Evolutionary conservation across 441 rosid genomes (phyloP), one percentile per base, ranked within the genome.

Genomic region (Pelargonium citronellum): DNA sequence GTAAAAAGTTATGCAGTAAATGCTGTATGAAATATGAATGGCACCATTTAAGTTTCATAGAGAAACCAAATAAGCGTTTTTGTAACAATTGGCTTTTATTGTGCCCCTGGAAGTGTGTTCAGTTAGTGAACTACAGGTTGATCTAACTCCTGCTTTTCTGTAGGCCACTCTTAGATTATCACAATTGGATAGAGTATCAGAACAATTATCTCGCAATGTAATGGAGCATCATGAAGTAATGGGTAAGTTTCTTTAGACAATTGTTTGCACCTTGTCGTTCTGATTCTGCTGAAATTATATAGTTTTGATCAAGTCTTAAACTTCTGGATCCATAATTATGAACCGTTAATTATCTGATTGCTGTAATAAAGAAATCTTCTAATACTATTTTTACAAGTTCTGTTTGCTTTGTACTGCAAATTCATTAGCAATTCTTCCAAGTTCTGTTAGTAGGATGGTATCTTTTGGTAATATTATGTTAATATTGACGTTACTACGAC

Each of bases 191-290:
- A 84, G 81, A 80, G 95, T 92, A 68, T 82, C 97, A 19, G 98
- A 95, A 77, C 80, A 37, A 49, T 78, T 95, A 68, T 95, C 97
- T 62, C 85, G 78, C 27, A 85, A 95, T 69, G 99, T 95, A 66
- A 90, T 92, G 96, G 92, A 91, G 82, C 97, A 95, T 88, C 92
- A 89, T 80, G 91, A 95, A 92, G 98, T 89, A 57, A 95, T 95
- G 99, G 99, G 99, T 95, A 79, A 79, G 90, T 79, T 71, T 24
- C 16, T 27, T 73, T 61, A 69, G 19, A 19, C 22, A 64, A 69
- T 65, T 71, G 16, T 75, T 55, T 20, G 2, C 0, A 55, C 55
- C 27, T 19, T 22, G 63, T 57, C 19, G 63, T 57, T 57, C 37
- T 30, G 37, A 30, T 30, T 30, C 37, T 3, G 37, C 27, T 19